Base-by-base conservation (phyloP, 495 filamentous ascomycete species). In the Massariosphaeria phaeospora region DNA sequence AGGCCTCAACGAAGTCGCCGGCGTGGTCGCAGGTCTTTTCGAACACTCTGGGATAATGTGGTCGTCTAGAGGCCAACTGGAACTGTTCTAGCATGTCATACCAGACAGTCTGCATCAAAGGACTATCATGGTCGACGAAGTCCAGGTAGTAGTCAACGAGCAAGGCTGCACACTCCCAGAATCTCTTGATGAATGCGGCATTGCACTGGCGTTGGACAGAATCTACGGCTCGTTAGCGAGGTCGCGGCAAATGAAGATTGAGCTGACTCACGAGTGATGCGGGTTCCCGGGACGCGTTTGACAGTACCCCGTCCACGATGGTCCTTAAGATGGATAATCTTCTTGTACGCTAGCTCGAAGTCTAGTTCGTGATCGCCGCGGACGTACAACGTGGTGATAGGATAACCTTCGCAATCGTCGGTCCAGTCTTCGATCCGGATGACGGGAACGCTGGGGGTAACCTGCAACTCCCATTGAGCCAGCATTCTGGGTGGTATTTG, bases 131-230 rank as follows among this genome's bases (percentile, higher is more conserved):
- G 10, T 13, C 10, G 3, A 8, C 8, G 30, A 57, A 50, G n/a
- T 44, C 29, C 3, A 15, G 17, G 20, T 50, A 50, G 46, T 57
- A 57, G 24, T 56, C 52, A 1, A 27, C 7, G 11, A 56, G 13
- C 3, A 13, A 24, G 24, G 43, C 42, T 21, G 26, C 18, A 17
- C 21, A 41, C 17, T 30, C 11, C 42, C 31, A 48, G 34, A 56
- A 48, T 4, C 2, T 12, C 4, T 26, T 15, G 11, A 41, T 13
- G 52, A 56, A 56, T 3, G 2, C 33, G 3, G 18, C 31, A 17
- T 10, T 29, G 52, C 52, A 56, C 15, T 52, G n/a, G n/a, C n/a
- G n/a, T n/a, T n/a, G 4, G 2, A 18, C 4, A 11, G 25, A 23
- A 2, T n/a, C 29, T 33, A 17, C 25, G 20, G 12, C 5, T 26